These are phyloP conservation scores for Myriosclerotinia curreyana DNA, from an alignment of 2,329 filamentous ascomycete species.

Conservation along the genomic window DNA sequence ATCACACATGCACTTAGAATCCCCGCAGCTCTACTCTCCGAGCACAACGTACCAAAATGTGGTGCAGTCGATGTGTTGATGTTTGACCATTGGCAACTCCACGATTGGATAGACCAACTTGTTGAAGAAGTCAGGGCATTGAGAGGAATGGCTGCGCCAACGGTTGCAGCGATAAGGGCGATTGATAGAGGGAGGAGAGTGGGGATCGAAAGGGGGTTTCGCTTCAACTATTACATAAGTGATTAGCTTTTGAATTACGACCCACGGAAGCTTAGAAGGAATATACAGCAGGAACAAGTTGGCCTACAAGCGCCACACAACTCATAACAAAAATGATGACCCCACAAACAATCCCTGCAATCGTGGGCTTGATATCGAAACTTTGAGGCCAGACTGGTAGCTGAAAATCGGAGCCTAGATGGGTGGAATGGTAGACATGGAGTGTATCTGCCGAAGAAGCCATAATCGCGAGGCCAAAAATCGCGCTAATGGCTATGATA, in stretches of 20 bases:
- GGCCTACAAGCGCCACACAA: slow-evolving; percentile 47
- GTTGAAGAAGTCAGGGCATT: slow-evolving; percentile 51
- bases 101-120: slow-evolving; percentile 57
- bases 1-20: slow-evolving; percentile 56
- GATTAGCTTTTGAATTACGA: not conserved
- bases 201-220: slow-evolving; percentile 33
- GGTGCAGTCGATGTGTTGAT: slow-evolving; percentile 53
- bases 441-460: slow-evolving; percentile 55
- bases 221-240: not conserved
- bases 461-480: slow-evolving; percentile 51
- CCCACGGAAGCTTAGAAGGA: not conserved
- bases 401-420: slow-evolving; percentile 46
- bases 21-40: slow-evolving; percentile 53
- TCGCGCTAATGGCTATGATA: slow-evolving; percentile 50
- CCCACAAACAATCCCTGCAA: slow-evolving; percentile 53
- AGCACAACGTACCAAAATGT: slow-evolving; percentile 56
- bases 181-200: slow-evolving; percentile 44
- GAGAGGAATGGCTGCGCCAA: slow-evolving; percentile 58
- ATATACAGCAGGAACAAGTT: slow-evolving; percentile 52
- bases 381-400: slow-evolving; percentile 57
- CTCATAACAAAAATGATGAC: slow-evolving; percentile 50
- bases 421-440: slow-evolving; percentile 54
- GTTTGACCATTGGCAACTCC: slow-evolving; percentile 59
- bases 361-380: slow-evolving; percentile 56
- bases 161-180: slow-evolving; percentile 48